These are phyloP conservation scores for Russula abietina DNA, from an alignment of 768 basidiomycete genomes.

Conservation along the genomic window DNA sequence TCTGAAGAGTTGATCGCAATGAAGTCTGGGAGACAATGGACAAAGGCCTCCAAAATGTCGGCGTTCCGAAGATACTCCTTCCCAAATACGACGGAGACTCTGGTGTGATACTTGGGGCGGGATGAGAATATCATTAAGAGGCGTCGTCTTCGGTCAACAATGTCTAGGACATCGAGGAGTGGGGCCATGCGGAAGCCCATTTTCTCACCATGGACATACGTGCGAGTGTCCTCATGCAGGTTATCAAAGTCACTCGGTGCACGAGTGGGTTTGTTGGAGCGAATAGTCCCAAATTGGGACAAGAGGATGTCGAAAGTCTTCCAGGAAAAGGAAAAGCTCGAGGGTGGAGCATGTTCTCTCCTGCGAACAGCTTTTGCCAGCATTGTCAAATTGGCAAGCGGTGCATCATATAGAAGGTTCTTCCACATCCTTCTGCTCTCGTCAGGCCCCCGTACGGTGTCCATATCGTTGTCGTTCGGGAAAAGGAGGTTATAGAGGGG, in stretches of 20 bases:
- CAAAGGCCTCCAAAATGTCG: slow-evolving; percentile 5
- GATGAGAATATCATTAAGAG: not conserved
- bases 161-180: slow-evolving; percentile 9
- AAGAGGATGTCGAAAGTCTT: slow-evolving; percentile 6
- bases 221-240: not conserved
- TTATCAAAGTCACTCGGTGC: not conserved
- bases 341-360: not conserved
- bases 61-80: slow-evolving; percentile 2
- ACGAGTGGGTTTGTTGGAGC: not conserved
- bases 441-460: too few relatives aligned
- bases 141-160: slow-evolving; percentile 4
- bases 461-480: not conserved
- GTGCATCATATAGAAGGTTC: not conserved
- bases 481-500: not conserved
- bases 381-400: slow-evolving; percentile 7
- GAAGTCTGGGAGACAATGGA: not conserved
- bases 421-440: not conserved
- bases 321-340: slow-evolving; percentile 10
- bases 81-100: not conserved
- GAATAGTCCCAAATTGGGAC: not conserved
- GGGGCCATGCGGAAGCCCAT: slow-evolving; percentile 4
- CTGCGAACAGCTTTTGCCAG: not conserved
- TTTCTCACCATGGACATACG: not conserved
- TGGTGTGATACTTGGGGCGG: not conserved
- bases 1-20: not conserved